Evolutionary conservation across 2,329 filamentous ascomycete genomes (phyloP), one percentile per base, ranked within the genome.

Genomic region (Metarhizium robertsii): DNA sequence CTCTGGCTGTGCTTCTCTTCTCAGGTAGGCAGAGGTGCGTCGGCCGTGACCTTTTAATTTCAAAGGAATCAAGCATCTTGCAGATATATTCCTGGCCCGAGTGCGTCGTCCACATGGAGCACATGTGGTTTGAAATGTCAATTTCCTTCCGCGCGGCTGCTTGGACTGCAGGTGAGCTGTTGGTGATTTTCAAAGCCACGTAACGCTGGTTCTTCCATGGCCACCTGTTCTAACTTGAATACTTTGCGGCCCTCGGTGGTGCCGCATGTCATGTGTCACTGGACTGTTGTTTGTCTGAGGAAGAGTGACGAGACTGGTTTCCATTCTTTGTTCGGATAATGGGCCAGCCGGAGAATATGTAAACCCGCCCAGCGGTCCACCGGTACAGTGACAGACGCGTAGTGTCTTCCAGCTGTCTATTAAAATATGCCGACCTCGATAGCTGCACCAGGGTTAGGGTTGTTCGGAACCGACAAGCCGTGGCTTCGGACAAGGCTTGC

Each of bases 171-270:
- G 61, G 58, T 0, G 61, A 61, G 50, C 60, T 62, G 59, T 66
- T 67, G 18, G 62, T 63, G 25, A 66, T 65, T 43, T 67, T 67
- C 29, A 66, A 58, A 2, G 65, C 63, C 7, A 66, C 62, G 13
- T 61, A 65, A 18, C 55, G 58, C 29, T 66, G 60, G 34, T 58
- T 59, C 32, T 61, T 59, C 58, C 62, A 66, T 50, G 61, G 56
- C n/a, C 62, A 55, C 60, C 63, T 65, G 34, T 10, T 34, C 7
- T 25, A 25, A 25, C 50, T 50, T n/a, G 46, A 54, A 50, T 43
- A 54, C 53, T 20, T 42, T 8, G 53, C 29, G 29, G 53, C 34
- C 2, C 50, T 40, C 4, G 7, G 18, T 50, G 46, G 45, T 50
- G 25, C 25, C 53, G 40, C 46, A 54, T 54, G 34, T 50, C 25